Conservation (phyloP, 176 grass and related monocot species). For the Pontederia crassipes region DNA sequence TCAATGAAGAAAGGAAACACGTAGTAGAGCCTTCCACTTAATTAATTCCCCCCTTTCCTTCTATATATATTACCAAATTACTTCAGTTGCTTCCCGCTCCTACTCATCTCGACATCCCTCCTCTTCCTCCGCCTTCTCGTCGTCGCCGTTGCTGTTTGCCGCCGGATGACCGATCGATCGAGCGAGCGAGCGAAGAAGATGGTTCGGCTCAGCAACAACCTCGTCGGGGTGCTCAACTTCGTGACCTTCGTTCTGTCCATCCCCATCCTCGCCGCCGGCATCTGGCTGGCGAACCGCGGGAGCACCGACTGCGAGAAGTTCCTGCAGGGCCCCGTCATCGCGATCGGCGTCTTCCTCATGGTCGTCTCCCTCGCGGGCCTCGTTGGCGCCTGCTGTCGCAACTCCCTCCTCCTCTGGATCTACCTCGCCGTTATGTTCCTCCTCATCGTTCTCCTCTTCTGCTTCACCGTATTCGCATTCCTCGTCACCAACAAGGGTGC, state of each 20-base stretch:
- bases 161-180: neutral
- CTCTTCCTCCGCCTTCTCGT: neutral
- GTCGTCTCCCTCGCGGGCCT: conserved; percentile 2
- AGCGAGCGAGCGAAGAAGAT: neutral
- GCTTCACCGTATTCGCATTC: conserved; percentile 8
- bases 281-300: neutral
- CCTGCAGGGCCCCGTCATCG: conserved; percentile 2
- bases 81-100: neutral
- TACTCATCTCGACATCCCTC: neutral
- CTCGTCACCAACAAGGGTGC: conserved; percentile 8
- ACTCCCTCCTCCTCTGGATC: conserved; percentile 1
- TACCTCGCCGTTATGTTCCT: conserved; percentile 3
- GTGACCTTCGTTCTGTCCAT: neutral
- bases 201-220: neutral
- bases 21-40: no score
- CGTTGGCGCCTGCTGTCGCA: conserved; percentile 3
- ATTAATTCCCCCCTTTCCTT: no score
- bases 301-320: conserved; percentile 12
- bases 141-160: neutral
- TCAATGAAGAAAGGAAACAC: no score
- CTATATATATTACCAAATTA: no score
- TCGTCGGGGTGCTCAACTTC: neutral
- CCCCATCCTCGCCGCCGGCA: neutral
- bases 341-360: conserved; percentile 2
- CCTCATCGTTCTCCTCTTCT: conserved; percentile 7